Evolutionary conservation across 1,284 basidiomycete genomes (phyloP).

Genomic region (Trametes hirsuta): DNA sequence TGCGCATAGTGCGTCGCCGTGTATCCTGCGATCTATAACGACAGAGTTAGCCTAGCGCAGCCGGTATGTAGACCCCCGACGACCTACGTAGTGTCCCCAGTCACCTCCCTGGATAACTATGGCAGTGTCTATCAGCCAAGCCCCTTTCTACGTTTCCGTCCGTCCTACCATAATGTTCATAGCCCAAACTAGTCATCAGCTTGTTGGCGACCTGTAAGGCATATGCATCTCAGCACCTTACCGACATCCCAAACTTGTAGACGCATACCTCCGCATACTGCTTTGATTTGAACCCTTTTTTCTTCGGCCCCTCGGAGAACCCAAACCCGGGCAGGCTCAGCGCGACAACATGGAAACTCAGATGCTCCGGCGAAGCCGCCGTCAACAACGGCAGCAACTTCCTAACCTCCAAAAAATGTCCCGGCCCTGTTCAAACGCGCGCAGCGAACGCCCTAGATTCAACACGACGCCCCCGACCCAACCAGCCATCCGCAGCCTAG

Average conservation of each 20-base stretch:
- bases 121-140: not conserved
- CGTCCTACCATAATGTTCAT: constrained; percentile 49
- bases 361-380: constrained; percentile 41
- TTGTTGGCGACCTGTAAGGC: constrained; percentile 43
- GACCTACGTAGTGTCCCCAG: constrained; percentile 45
- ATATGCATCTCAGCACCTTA: not conserved
- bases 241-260: too few relatives aligned
- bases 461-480: too few relatives aligned
- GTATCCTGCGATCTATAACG: constrained; percentile 9
- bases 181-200: constrained; percentile 50
- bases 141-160: too few relatives aligned
- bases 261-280: constrained; percentile 23
- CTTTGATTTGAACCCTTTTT: constrained; percentile 38
- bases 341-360: constrained; percentile 62
- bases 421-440: constrained; percentile 51
- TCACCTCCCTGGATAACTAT: constrained; percentile 51
- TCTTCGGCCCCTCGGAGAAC: constrained; percentile 49
- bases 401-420: constrained; percentile 55
- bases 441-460: not conserved
- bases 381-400: constrained; percentile 57
- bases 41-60: constrained; percentile 21
- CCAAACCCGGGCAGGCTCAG: constrained; percentile 57
- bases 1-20: constrained; percentile 11
- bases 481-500: not conserved
- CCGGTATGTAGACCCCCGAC: constrained; percentile 24